phyloP scores from a whole-genome alignment of 2,329 filamentous ascomycete genomes.

The Colletotrichum sp. region DNA sequence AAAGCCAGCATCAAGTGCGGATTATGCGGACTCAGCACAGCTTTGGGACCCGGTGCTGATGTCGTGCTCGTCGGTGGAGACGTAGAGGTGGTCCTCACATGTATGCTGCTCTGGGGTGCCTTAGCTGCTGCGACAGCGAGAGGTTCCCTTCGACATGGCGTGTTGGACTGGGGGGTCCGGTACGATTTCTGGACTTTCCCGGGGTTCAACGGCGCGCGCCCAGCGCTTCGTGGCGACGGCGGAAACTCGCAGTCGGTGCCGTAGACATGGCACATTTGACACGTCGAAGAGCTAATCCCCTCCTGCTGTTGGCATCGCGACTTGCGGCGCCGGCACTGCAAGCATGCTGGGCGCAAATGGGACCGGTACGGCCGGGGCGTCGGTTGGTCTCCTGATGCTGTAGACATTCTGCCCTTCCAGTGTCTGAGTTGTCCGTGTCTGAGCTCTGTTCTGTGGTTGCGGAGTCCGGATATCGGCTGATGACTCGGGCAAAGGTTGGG shows the following conservation, averaged over 20 bases:
- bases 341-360: constrained; percentile 65
- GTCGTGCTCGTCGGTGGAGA: constrained; percentile 4
- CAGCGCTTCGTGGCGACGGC: constrained; percentile 12
- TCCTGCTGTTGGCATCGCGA: constrained; percentile 61
- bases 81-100: background rate
- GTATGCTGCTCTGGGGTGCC: background rate
- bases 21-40: background rate
- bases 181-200: constrained; percentile 17
- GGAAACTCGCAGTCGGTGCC: constrained; percentile 62
- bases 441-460: background rate
- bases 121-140: background rate
- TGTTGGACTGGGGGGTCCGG: background rate
- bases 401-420: background rate
- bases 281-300: constrained; percentile 55
- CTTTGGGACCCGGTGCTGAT: constrained; percentile 8
- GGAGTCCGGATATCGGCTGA: constrained; percentile 11
- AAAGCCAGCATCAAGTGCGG: constrained; percentile 27
- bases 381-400: background rate
- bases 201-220: constrained; percentile 13
- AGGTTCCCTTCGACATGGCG: constrained; percentile 7
- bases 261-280: constrained; percentile 63
- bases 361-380: constrained; percentile 60
- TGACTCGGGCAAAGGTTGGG: constrained; percentile 12
- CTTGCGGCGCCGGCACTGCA: constrained; percentile 64
- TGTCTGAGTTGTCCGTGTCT: background rate